These are phyloP conservation scores for Rhizomucor pusillus DNA, from an alignment of 371 early-diverging fungal genomes.

Conservation along the genomic window DNA sequence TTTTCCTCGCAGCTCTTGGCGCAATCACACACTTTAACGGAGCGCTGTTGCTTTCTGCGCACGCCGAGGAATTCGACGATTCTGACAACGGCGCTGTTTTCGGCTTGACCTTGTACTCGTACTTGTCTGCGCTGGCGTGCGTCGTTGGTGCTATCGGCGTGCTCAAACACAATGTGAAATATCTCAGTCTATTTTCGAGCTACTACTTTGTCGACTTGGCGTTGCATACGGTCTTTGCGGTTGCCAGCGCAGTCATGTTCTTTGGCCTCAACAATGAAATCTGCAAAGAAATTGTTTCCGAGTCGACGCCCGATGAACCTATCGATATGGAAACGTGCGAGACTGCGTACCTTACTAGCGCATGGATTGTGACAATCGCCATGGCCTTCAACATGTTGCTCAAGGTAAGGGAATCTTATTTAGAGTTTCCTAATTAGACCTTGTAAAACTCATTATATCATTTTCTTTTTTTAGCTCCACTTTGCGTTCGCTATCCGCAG, in stretches of 20 bases:
- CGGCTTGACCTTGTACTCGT: slow-evolving; percentile 35
- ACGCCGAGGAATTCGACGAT: slow-evolving; percentile 28
- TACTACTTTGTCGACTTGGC: slow-evolving; percentile 44
- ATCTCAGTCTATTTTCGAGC: slow-evolving; percentile 32
- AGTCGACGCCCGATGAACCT: slow-evolving; percentile 15
- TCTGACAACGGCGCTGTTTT: slow-evolving; percentile 28
- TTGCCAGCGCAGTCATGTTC: slow-evolving; percentile 30
- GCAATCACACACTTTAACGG: slow-evolving; percentile 31
- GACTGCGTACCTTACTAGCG: slow-evolving; percentile 23
- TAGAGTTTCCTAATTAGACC: no score
- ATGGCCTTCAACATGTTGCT: slow-evolving; percentile 40
- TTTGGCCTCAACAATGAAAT: slow-evolving; percentile 35
- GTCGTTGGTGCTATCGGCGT: slow-evolving; percentile 43
- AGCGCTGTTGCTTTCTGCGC: slow-evolving; percentile 29
- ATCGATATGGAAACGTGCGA: slow-evolving; percentile 42
- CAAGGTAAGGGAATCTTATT: slow-evolving; percentile 19
- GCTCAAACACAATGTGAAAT: slow-evolving; percentile 39
- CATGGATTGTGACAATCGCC: slow-evolving; percentile 32
- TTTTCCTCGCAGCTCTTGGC: slow-evolving; percentile 35
- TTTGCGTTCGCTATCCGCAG: slow-evolving; percentile 44
- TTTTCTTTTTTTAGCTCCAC: slow-evolving; percentile 30
- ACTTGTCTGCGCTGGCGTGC: slow-evolving; percentile 34
- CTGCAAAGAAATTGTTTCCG: slow-evolving; percentile 32
- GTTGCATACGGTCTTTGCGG: slow-evolving; percentile 37
- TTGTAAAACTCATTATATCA: neutral